A percentile compares a stretch with the other conserved stretches of the same genome.
Conservation (phyloP, 495 filamentous ascomycete species). For the Evansstolkia leycettana region DNA sequence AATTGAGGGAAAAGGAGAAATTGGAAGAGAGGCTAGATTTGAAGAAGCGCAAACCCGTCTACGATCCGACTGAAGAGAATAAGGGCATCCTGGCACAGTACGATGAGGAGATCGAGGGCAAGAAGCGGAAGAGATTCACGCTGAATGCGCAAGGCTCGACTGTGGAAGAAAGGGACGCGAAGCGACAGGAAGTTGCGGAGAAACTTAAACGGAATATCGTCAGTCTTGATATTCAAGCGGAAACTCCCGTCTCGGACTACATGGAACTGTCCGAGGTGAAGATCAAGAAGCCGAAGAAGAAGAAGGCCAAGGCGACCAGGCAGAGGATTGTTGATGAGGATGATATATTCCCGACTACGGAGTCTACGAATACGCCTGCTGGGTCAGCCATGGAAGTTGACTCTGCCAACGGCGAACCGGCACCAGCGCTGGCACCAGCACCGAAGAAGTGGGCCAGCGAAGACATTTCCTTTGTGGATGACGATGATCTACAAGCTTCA, state of each 20-base stretch:
- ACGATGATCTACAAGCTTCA: conserved; percentile 83
- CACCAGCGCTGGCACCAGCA: conserved; percentile 15
- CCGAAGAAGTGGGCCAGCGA: conserved; percentile 52
- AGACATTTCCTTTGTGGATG: conserved; percentile 65
- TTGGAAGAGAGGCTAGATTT: conserved; percentile 64
- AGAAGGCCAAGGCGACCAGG: conserved; percentile 67
- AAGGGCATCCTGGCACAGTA: conserved; percentile 72
- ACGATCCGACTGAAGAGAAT: conserved; percentile 65
- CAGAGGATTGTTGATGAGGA: conserved; percentile 69
- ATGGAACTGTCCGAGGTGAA: conserved; percentile 75
- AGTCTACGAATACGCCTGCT: conserved; percentile 17
- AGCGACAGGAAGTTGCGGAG: conserved; percentile 42
- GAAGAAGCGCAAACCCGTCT: conserved; percentile 86
- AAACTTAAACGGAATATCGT: conserved; percentile 56
- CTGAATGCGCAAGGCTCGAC: conserved; percentile 64
- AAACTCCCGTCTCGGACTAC: conserved; percentile 70
- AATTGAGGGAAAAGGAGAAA: conserved; percentile 65
- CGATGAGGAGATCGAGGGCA: conserved; percentile 88
- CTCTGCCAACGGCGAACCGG: conserved; percentile 23
- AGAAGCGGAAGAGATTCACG: conserved; percentile 81
- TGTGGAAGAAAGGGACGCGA: conserved; percentile 47
- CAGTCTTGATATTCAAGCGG: conserved; percentile 59
- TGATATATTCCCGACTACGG: conserved; percentile 44
- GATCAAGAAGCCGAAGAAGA: conserved; percentile 88
- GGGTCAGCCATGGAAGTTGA: conserved; percentile 62